Base-by-base conservation (phyloP, 306 rosid genomes). In the Purshia tridentata region DNA sequence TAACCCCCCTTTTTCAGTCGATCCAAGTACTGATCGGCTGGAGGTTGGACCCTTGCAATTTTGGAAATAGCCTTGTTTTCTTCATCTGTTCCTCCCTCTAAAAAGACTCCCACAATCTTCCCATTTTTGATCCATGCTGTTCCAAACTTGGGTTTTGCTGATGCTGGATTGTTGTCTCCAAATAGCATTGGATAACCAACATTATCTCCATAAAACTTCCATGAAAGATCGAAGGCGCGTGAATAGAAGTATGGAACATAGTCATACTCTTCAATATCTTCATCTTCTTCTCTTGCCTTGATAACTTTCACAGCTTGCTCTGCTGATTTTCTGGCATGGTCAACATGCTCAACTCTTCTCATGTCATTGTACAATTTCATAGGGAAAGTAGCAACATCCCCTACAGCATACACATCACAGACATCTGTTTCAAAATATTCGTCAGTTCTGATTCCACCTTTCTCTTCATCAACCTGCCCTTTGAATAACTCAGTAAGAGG, bases 311-410 rank as follows among this genome's bases (percentile, higher is more conserved):
- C 85, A 3, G 75, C 88, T 22, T 84, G 81, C 79, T 63, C 81
- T 6, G 88, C 83, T 48, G 88, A 84, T 66, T 65, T 81, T 44
- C 85, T 72, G 9, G 88, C 86, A 65, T 84, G 86, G 48, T 84
- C 86, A 40, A 81, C 88, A 63, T 81, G 85, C 67, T 80, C 83
- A 14, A 81, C 69, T 80, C 88, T 78, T 65, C 88, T 81, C 83
- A 71, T 78, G 13, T 78, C 86, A 7, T 58, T 52, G 74, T 72
- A 78, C 41, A 72, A 3, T 50, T 72, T 81, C 65, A 77, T 12
- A 18, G 84, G 88, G 50, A 84, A 84, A 19, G 79, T 62, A 56
- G 85, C 73, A 0, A 78, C 61, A 37, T 84, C 86, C 2, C 88
- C 88, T 4, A 84, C 60, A 0, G 85, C 88, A 19, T 84, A 84